A percentile compares a stretch with the other conserved stretches of the same genome.
Conservation (phyloP, 2,329 filamentous ascomycete genomes). For the Botrytis medusae region DNA sequence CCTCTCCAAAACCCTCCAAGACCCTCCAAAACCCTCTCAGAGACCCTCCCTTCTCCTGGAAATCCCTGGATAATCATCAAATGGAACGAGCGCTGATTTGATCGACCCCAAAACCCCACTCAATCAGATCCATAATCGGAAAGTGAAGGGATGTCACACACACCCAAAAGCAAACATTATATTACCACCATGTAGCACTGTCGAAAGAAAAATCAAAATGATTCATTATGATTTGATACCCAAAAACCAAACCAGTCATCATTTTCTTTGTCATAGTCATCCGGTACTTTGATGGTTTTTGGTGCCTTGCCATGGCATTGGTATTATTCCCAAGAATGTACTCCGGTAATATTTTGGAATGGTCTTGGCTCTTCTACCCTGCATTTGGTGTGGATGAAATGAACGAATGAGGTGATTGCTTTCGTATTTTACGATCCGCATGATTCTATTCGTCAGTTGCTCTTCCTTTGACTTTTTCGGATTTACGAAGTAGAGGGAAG, state of each 20-base stretch:
- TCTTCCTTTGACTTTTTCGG: background rate
- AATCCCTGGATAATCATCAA: background rate
- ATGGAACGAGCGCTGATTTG: constrained; percentile 17
- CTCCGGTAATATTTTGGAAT: background rate
- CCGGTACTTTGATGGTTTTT: background rate
- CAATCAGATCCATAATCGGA: background rate
- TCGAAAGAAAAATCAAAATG: background rate
- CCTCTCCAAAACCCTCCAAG: too few species aligned
- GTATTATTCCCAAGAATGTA: constrained; percentile 1
- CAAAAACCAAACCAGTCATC: background rate
- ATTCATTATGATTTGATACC: constrained; percentile 10
- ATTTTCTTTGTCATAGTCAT: constrained; percentile 3
- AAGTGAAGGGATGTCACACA: background rate
- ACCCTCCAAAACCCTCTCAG: background rate
- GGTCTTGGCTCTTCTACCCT: background rate
- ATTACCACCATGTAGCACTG: background rate
- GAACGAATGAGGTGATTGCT: background rate
- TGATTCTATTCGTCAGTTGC: background rate
- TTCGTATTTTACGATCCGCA: background rate
- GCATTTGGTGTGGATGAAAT: background rate
- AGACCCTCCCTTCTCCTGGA: background rate
- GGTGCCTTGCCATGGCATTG: constrained; percentile 6
- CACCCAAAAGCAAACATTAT: background rate
- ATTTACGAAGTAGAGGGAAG: background rate
- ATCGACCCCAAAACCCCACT: background rate